Percentiles rank a stretch among this genome's conserved stretches.
Conservation (phyloP, 352 stramenopile genomes). For the Halophytophthora batemanensis region DNA sequence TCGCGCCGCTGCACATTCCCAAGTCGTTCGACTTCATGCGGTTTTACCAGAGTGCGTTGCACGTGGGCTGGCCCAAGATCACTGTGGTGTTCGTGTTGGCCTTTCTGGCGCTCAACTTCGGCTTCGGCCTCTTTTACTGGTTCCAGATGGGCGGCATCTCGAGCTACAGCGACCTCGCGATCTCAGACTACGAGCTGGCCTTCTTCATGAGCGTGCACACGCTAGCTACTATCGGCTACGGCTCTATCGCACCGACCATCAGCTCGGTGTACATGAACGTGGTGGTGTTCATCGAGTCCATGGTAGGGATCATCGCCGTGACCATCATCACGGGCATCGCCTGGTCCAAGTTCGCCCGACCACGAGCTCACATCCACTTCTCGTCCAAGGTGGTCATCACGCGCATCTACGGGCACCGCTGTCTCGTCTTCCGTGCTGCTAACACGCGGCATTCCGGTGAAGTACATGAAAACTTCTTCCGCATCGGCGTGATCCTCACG, state of each 20-base stretch:
- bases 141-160: conserved; percentile 32
- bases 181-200: conserved; percentile 58
- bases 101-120: conserved; percentile 63
- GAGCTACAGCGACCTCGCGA: conserved; percentile 42
- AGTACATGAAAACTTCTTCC: conserved; percentile 81
- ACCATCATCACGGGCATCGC: conserved; percentile 86
- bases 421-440: conserved; percentile 74
- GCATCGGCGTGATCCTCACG: conserved; percentile 78
- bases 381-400: conserved; percentile 66
- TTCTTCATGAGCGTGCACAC: conserved; percentile 86
- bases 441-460: conserved; percentile 80
- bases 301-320: conserved; percentile 67
- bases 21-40: conserved; percentile 82
- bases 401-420: conserved; percentile 71
- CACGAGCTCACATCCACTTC: conserved; percentile 80
- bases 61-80: conserved; percentile 71
- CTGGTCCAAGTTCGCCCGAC: conserved; percentile 83
- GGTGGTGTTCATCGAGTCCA: conserved; percentile 73
- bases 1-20: conserved; percentile 69
- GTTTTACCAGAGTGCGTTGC: conserved; percentile 73
- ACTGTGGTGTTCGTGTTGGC: conserved; percentile 66
- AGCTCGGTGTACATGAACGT: conserved; percentile 71
- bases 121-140: conserved; percentile 67
- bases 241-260: conserved; percentile 53
- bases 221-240: conserved; percentile 78